These are phyloP conservation scores for Gnaphalium uliginosum DNA, from an alignment of 129 eudicot species.

Conservation along the genomic window DNA sequence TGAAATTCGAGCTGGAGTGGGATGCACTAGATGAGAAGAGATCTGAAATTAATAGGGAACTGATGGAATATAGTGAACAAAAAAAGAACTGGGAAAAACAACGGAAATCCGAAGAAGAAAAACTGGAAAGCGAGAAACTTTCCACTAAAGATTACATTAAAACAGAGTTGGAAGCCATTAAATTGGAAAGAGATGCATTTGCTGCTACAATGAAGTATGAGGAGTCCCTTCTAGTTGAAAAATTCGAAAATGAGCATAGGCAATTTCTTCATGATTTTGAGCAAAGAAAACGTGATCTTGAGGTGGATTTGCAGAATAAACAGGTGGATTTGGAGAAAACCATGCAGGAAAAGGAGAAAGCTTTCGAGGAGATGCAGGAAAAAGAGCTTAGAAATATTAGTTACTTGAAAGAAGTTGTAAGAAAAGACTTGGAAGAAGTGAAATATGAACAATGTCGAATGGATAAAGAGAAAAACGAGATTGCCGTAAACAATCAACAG, in stretches of 20 bases:
- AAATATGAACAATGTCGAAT: constrained; percentile 46
- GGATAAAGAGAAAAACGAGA: constrained; percentile 58
- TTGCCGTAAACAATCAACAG: constrained; percentile 46
- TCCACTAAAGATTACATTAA: constrained; percentile 41
- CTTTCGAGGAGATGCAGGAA: constrained; percentile 54
- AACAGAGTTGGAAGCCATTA: constrained; percentile 53
- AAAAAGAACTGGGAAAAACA: constrained; percentile 52
- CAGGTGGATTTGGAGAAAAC: constrained; percentile 54
- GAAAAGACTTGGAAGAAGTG: constrained; percentile 57
- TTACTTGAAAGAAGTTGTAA: constrained; percentile 50
- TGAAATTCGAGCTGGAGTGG: constrained; percentile 86
- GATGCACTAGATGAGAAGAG: constrained; percentile 77
- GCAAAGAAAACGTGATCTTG: constrained; percentile 48
- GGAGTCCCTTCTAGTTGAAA: constrained; percentile 45
- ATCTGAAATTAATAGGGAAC: constrained; percentile 44
- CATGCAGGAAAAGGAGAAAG: constrained; percentile 54
- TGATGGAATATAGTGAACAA: constrained; percentile 44
- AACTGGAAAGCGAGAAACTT: constrained; percentile 57
- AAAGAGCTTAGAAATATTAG: constrained; percentile 48
- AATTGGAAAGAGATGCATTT: constrained; percentile 67
- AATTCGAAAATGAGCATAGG: constrained; percentile 43
- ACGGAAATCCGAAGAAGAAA: constrained; percentile 46
- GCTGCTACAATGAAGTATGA: constrained; percentile 63
- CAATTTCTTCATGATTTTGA: constrained; percentile 69
- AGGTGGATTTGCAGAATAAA: constrained; percentile 51